Conservation (phyloP, 441 rosid genomes). For the Kokia cookei region DNA sequence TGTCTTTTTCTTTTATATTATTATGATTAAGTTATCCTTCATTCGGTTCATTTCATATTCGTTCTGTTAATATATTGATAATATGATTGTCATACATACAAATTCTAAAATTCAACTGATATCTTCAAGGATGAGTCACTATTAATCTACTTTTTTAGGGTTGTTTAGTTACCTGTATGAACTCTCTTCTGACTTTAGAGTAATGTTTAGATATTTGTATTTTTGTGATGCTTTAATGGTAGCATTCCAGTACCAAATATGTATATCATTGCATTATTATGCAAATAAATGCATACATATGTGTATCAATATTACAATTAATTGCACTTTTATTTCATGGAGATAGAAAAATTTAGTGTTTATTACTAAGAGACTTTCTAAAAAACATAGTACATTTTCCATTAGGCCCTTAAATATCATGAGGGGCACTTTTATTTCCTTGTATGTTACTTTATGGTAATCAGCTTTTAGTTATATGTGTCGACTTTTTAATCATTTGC, state of each 20-base stretch:
- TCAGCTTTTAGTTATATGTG: background rate
- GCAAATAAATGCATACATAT: background rate
- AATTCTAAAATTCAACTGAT: background rate
- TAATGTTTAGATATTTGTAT: background rate
- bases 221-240: background rate
- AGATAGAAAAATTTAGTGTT: background rate
- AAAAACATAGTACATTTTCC: background rate
- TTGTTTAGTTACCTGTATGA: too few species aligned
- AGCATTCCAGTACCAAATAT: background rate
- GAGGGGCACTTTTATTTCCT: background rate
- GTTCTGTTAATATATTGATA: background rate
- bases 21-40: background rate
- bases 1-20: constrained; percentile 20
- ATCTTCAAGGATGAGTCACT: too few species aligned
- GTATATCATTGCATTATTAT: background rate
- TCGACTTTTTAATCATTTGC: constrained; percentile 1
- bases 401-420: background rate
- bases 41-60: background rate
- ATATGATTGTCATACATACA: background rate
- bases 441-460: background rate
- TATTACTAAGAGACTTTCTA: background rate
- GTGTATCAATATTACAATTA: background rate
- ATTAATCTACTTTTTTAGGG: too few species aligned
- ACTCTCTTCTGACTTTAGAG: too few species aligned
- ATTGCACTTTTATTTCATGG: background rate